Percentiles rank a stretch among this genome's conserved stretches.
Conservation (phyloP, 805 yeast genomes). For the Schwanniomyces sp. region DNA sequence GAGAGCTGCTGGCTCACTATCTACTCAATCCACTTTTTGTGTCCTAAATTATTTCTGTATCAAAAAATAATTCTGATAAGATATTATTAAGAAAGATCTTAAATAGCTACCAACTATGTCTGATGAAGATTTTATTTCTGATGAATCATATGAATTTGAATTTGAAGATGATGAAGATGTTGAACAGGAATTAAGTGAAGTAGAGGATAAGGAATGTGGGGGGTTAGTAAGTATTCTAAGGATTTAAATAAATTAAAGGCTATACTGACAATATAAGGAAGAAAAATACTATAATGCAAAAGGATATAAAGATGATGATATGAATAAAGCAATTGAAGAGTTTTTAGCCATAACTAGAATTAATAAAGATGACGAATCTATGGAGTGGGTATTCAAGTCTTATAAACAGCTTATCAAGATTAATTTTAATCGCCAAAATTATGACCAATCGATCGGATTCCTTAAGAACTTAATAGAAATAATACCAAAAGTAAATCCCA, state of each 20-base stretch:
- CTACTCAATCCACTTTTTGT: neutral
- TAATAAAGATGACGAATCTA: constrained; percentile 12
- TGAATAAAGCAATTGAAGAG: constrained; percentile 20
- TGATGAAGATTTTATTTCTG: constrained; percentile 35
- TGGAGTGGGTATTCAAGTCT: constrained; percentile 38
- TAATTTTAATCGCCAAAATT: constrained; percentile 20
- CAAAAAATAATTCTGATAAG: neutral
- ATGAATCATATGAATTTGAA: constrained; percentile 43
- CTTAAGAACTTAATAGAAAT: constrained; percentile 22
- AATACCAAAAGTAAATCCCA: constrained; percentile 27
- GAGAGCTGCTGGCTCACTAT: too few species aligned
- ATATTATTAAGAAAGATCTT: neutral
- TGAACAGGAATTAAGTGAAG: constrained; percentile 26
- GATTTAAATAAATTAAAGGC: neutral
- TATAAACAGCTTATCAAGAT: constrained; percentile 43
- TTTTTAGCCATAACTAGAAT: constrained; percentile 14
- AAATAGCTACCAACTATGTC: constrained; percentile 20
- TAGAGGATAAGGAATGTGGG: constrained; percentile 18
- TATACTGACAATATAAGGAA: constrained; percentile 16
- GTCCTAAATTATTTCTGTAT: neutral
- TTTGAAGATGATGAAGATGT: constrained; percentile 36
- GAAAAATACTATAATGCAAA: constrained; percentile 38
- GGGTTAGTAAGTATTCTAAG: constrained; percentile 4
- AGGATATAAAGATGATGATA: constrained; percentile 35
- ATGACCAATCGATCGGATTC: constrained; percentile 19